Conservation (phyloP, 805 yeast species). For the Grigorovia yakushimaensis region DNA sequence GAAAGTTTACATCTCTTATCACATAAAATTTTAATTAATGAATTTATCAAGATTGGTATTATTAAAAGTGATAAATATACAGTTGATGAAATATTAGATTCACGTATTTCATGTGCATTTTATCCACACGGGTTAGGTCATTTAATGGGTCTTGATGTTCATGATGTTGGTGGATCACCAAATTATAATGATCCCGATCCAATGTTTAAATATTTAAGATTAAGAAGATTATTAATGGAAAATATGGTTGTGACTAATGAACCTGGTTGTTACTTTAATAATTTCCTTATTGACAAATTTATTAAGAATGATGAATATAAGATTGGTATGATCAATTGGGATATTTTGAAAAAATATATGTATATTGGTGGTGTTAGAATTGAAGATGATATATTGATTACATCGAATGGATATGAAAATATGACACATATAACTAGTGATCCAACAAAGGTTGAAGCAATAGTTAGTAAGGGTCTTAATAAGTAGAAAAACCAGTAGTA, state of each 20-base stretch:
- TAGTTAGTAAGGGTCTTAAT: constrained; percentile 60
- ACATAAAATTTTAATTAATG: constrained; percentile 65
- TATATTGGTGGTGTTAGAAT: constrained; percentile 95
- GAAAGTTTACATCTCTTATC: constrained; percentile 74
- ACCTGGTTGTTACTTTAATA: constrained; percentile 89
- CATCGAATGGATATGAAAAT: constrained; percentile 68
- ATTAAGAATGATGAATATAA: constrained; percentile 38
- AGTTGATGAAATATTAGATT: constrained; percentile 56
- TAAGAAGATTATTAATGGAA: constrained; percentile 59
- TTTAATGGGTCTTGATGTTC: constrained; percentile 87
- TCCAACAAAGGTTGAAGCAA: constrained; percentile 68
- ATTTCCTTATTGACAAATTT: constrained; percentile 61
- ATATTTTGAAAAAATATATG: constrained; percentile 66
- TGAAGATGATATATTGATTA: constrained; percentile 84
- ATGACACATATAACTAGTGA: constrained; percentile 78
- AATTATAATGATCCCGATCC: constrained; percentile 80
- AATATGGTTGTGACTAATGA: constrained; percentile 91
- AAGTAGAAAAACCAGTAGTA: no score
- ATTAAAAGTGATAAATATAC: constrained; percentile 49
- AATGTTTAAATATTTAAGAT: constrained; percentile 63
- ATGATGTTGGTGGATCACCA: constrained; percentile 87
- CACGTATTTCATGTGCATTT: constrained; percentile 67
- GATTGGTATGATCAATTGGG: constrained; percentile 49
- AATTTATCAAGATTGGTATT: constrained; percentile 65
- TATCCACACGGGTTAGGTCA: constrained; percentile 97